Conservation (phyloP, 495 filamentous ascomycete genomes). For the Pyrenula aspistea region DNA sequence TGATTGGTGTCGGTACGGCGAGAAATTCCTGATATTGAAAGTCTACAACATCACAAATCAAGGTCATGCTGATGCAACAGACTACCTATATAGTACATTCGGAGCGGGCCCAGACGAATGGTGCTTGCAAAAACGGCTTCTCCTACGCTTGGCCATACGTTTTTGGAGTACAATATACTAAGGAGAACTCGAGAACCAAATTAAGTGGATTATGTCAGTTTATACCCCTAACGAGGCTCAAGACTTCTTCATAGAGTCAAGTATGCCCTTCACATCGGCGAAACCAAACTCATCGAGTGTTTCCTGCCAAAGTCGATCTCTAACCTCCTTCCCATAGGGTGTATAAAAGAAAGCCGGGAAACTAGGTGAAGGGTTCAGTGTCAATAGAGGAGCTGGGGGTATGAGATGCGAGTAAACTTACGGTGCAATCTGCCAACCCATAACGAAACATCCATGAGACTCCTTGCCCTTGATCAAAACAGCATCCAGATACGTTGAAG, state of each 20-base stretch:
- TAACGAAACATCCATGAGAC: slow-evolving; percentile 28
- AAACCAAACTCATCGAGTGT: slow-evolving; percentile 29
- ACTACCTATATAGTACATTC: no score
- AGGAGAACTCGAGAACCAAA: no score
- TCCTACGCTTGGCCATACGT: no score
- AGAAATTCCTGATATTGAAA: no score
- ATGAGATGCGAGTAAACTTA: slow-evolving; percentile 12
- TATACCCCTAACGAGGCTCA: no score
- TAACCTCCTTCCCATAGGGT: slow-evolving; percentile 20
- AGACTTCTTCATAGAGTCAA: slow-evolving; percentile 24
- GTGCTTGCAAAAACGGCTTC: no score
- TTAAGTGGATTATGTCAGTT: no score
- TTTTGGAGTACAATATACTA: no score
- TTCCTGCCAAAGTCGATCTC: slow-evolving; percentile 28
- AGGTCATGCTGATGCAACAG: no score
- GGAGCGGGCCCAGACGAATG: no score
- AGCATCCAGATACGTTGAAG: slow-evolving; percentile 28
- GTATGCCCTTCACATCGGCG: slow-evolving; percentile 19
- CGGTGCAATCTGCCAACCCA: slow-evolving; percentile 28
- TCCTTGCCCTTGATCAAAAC: slow-evolving; percentile 27
- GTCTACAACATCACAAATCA: no score
- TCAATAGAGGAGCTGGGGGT: neutral
- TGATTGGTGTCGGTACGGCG: no score
- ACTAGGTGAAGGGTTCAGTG: slow-evolving; percentile 1
- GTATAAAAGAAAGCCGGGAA: slow-evolving; percentile 19